These are phyloP conservation scores for Colletotrichum orchidophilum DNA, from an alignment of 2,329 filamentous ascomycete species.

Conservation along the genomic window DNA sequence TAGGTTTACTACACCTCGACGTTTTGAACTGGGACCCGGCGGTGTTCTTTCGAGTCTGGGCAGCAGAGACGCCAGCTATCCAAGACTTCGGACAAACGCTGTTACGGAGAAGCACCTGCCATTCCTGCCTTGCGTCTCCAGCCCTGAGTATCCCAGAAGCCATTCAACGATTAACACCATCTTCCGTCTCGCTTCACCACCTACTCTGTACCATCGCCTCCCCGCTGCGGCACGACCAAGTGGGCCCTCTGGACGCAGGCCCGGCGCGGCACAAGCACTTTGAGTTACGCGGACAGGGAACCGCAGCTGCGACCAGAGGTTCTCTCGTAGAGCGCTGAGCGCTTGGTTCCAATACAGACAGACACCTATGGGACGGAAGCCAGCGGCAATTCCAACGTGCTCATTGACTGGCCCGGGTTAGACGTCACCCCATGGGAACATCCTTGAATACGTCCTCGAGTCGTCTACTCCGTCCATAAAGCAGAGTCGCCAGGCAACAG, in stretches of 20 bases:
- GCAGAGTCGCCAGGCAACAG: slow-evolving; percentile 19
- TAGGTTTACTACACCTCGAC: neutral
- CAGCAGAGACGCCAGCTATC: neutral
- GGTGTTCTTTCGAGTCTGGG: neutral
- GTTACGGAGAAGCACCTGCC: neutral
- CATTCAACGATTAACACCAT: neutral
- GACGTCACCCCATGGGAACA: slow-evolving; percentile 2
- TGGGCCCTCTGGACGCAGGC: neutral
- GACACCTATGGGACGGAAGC: neutral
- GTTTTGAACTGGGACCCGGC: neutral
- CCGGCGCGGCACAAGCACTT: slow-evolving; percentile 11
- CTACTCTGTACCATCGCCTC: neutral
- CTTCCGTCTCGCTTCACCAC: neutral
- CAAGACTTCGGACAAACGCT: neutral
- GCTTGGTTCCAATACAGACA: neutral
- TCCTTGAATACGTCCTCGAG: slow-evolving; percentile 1
- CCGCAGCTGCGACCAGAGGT: slow-evolving; percentile 10
- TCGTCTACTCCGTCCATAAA: neutral
- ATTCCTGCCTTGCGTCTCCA: neutral
- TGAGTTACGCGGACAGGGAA: slow-evolving; percentile 24
- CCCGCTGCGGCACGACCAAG: slow-evolving; percentile 3
- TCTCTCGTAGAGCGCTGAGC: neutral
- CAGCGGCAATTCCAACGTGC: neutral
- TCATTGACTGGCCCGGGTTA: neutral
- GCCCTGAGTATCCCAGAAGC: neutral